Conservation (phyloP, 768 basidiomycete genomes). For the Naganishia antarctica region DNA sequence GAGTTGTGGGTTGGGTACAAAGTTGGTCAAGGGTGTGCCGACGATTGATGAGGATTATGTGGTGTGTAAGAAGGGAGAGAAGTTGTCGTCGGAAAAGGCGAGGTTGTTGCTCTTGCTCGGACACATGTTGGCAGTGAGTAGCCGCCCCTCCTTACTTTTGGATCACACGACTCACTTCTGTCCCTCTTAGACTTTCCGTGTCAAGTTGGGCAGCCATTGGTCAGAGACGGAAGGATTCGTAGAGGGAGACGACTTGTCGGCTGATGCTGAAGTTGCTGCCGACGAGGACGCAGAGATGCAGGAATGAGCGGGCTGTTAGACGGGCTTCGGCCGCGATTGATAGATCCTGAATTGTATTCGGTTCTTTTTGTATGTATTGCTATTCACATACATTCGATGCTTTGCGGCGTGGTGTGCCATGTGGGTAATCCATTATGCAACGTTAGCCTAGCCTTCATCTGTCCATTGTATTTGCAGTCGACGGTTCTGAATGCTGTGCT, state of each 20-base stretch:
- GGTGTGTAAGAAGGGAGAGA: conserved; percentile 76
- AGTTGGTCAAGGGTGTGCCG: conserved; percentile 79
- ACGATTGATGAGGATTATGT: conserved; percentile 72
- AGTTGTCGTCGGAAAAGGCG: conserved; percentile 76
- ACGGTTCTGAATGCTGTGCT: no score
- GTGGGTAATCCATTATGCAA: no score
- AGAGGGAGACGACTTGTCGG: conserved; percentile 33
- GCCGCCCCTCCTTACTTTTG: background rate
- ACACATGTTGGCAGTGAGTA: conserved; percentile 68
- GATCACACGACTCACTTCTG: background rate
- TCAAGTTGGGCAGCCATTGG: conserved; percentile 46
- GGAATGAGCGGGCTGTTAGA: background rate
- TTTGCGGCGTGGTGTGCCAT: no score
- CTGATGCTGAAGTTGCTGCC: conserved; percentile 16
- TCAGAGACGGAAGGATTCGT: conserved; percentile 44
- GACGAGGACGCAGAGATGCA: conserved; percentile 24
- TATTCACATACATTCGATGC: no score
- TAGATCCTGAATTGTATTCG: no score
- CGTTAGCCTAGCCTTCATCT: no score
- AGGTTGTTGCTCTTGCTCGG: conserved; percentile 88
- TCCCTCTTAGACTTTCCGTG: conserved; percentile 42
- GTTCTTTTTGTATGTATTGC: no score
- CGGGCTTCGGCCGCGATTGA: no score
- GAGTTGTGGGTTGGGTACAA: conserved; percentile 78
- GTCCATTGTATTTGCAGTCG: no score